Evolutionary conservation across 1,284 basidiomycete species (phyloP).

Genomic region (Ustilago tritici): DNA sequence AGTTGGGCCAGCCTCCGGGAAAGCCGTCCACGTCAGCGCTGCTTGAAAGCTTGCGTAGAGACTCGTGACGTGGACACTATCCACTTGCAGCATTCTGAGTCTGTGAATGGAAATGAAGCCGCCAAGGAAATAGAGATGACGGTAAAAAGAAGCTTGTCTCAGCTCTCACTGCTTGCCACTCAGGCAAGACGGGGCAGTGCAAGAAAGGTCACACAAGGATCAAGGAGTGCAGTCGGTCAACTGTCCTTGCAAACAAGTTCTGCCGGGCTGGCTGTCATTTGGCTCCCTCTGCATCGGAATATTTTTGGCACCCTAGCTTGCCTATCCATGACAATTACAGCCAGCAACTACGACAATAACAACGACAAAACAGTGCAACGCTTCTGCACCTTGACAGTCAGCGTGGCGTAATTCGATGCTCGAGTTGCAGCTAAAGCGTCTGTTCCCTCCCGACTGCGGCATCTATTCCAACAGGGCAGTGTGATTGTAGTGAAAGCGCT

Average conservation of each 20-base stretch:
- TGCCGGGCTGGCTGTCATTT: constrained; percentile 1
- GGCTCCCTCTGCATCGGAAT: constrained; percentile 17
- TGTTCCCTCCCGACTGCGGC: constrained; percentile 1
- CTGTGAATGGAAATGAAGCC: not conserved
- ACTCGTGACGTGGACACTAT: constrained; percentile 4
- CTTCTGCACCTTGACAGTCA: constrained; percentile 7
- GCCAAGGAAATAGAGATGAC: constrained; percentile 1
- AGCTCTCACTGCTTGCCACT: not conserved
- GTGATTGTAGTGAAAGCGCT: not conserved
- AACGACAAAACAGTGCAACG: not conserved
- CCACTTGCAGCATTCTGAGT: not conserved
- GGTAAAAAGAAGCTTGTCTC: constrained; percentile 3
- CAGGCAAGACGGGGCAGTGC: not conserved
- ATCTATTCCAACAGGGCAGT: not conserved
- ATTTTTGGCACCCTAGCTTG: constrained; percentile 6
- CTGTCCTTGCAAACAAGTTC: not conserved
- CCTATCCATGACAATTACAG: not conserved
- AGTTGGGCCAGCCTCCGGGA: not conserved
- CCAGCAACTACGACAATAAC: not conserved
- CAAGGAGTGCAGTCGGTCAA: not conserved
- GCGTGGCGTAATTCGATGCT: constrained; percentile 6
- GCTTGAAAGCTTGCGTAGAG: not conserved
- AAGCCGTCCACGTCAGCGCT: constrained; percentile 1
- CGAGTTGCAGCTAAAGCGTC: constrained; percentile 5
- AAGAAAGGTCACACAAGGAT: not conserved